These are phyloP conservation scores for Sugiyamaella lignohabitans DNA, from an alignment of 805 yeast species.

Conservation along the genomic window DNA sequence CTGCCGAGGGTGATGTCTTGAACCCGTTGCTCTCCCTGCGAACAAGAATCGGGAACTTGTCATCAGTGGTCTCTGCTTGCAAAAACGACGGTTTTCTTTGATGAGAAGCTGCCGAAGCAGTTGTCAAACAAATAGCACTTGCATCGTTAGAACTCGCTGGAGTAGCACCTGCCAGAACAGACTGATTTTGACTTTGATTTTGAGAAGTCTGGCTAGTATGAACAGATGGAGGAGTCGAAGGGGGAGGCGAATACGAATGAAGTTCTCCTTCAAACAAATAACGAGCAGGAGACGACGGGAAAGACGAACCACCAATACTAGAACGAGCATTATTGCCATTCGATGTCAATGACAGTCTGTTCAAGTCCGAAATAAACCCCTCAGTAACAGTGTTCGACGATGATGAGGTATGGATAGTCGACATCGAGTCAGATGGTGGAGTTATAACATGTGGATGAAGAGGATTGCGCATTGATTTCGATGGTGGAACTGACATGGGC, in stretches of 20 bases:
- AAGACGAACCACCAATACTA: neutral
- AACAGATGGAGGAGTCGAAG: no score
- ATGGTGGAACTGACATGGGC: neutral
- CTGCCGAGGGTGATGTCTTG: neutral
- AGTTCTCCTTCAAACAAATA: constrained; percentile 1
- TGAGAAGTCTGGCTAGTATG: no score
- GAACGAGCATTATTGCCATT: neutral
- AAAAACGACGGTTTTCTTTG: constrained; percentile 17
- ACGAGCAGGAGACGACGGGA: constrained; percentile 2
- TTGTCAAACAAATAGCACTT: no score
- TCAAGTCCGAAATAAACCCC: neutral
- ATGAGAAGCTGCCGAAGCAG: neutral
- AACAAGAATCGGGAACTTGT: constrained; percentile 30
- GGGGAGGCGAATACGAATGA: neutral
- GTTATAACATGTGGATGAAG: neutral
- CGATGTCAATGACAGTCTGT: neutral
- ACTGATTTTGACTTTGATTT: neutral
- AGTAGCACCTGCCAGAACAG: no score
- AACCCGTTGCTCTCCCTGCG: constrained; percentile 24
- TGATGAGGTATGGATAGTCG: neutral
- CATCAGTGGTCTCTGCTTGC: constrained; percentile 30
- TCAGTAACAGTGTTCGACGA: neutral
- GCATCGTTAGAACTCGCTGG: no score
- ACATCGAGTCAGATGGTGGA: neutral
- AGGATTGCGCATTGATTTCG: neutral